Percentiles rank a stretch among this genome's conserved stretches.
These are phyloP conservation scores for Medicago arabica DNA, from an alignment of 306 rosid genomes.

Conservation along the genomic window DNA sequence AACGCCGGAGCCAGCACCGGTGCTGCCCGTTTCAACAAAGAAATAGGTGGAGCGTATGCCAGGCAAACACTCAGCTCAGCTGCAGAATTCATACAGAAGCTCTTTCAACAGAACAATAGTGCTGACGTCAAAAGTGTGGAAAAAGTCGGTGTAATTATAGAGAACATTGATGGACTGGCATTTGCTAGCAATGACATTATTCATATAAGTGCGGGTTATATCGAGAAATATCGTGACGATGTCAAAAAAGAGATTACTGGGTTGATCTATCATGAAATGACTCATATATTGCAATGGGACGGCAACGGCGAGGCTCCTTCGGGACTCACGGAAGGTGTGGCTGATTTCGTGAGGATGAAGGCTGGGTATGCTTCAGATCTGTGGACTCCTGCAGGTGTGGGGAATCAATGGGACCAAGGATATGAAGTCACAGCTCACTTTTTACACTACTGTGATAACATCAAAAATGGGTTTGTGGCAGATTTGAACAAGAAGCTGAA, in stretches of 20 bases:
- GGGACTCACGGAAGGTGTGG: conserved; percentile 52
- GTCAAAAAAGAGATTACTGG: conserved; percentile 46
- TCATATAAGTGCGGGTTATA: conserved; percentile 40
- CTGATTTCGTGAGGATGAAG: conserved; percentile 56
- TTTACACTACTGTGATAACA: conserved; percentile 46
- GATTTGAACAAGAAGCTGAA: conserved; percentile 55
- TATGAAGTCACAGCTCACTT: conserved; percentile 51
- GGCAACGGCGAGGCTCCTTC: conserved; percentile 44
- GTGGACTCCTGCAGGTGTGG: conserved; percentile 41
- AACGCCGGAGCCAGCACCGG: conserved; percentile 39
- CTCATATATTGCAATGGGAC: conserved; percentile 52
- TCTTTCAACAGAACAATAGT: conserved; percentile 28
- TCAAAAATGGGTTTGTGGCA: conserved; percentile 56
- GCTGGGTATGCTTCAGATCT: conserved; percentile 31
- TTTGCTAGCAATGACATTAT: conserved; percentile 41
- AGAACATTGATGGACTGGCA: conserved; percentile 43
- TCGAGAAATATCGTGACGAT: conserved; percentile 24
- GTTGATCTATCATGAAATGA: conserved; percentile 53
- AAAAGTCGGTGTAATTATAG: conserved; percentile 41
- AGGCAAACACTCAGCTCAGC: conserved; percentile 42
- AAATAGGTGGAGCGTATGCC: conserved; percentile 43
- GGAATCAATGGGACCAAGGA: conserved; percentile 49
- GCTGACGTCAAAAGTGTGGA: conserved; percentile 38
- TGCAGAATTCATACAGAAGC: conserved; percentile 40
- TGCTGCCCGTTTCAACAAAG: conserved; percentile 37